These are phyloP conservation scores for Conticribra weissflogii DNA, from an alignment of 108 stramenopile species.

Conservation along the genomic window DNA sequence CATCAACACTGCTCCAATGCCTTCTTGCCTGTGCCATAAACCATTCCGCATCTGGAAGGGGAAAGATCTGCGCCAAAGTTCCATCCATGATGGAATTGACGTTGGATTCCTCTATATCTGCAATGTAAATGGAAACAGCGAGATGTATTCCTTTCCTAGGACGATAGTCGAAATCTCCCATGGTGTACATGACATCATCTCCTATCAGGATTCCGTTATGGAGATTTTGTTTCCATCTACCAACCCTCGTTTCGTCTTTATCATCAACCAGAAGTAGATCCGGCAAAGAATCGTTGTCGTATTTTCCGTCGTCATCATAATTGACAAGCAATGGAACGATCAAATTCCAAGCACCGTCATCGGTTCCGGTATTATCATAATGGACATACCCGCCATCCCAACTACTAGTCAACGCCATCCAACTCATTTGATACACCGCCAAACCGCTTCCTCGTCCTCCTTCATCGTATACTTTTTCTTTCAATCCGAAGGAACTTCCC, in stretches of 20 bases:
- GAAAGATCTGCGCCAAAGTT: constrained; percentile 50
- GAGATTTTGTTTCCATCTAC: constrained; percentile 38
- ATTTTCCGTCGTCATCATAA: no score
- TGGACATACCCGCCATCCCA: constrained; percentile 33
- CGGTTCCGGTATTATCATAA: constrained; percentile 45
- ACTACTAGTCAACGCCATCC: no score
- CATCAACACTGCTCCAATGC: constrained; percentile 32
- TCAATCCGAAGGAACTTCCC: constrained; percentile 46
- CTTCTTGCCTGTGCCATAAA: constrained; percentile 39
- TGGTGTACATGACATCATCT: constrained; percentile 65
- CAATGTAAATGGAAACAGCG: constrained; percentile 67
- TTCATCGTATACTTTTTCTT: no score
- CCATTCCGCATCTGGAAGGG: constrained; percentile 38
- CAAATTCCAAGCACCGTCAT: constrained; percentile 51
- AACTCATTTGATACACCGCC: constrained; percentile 45
- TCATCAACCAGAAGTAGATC: constrained; percentile 42
- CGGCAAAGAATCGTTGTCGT: constrained; percentile 25
- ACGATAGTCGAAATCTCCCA: constrained; percentile 66
- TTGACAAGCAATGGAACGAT: constrained; percentile 55
- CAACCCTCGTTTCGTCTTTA: constrained; percentile 12
- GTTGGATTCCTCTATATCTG: constrained; percentile 60
- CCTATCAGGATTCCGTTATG: constrained; percentile 61
- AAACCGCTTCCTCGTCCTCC: no score
- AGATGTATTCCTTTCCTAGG: constrained; percentile 57
- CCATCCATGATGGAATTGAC: constrained; percentile 30